Conservation (phyloP, 1,284 basidiomycete genomes). For the Boletus smithii region DNA sequence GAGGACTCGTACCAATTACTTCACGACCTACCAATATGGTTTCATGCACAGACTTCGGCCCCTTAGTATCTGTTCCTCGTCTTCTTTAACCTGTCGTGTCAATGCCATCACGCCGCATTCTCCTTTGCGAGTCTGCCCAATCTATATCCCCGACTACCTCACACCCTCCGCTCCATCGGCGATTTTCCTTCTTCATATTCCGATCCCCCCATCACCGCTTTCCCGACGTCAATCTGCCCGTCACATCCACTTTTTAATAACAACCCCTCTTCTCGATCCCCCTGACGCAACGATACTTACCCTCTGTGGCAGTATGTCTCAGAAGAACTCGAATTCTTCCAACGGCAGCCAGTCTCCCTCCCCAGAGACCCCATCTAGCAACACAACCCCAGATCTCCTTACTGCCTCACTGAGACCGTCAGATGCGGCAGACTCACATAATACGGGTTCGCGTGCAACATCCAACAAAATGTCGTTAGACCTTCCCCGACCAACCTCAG, state of each 20-base stretch:
- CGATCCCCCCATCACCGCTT: slow-evolving; percentile 27
- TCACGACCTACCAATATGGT: slow-evolving; percentile 32
- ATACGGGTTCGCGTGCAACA: slow-evolving; percentile 40
- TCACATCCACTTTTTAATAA: slow-evolving; percentile 26
- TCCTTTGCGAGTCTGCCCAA: slow-evolving; percentile 28
- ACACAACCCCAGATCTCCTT: slow-evolving; percentile 42
- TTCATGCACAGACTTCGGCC: slow-evolving; percentile 34
- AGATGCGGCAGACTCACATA: slow-evolving; percentile 42
- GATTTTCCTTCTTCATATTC: slow-evolving; percentile 26
- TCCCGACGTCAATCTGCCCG: slow-evolving; percentile 20
- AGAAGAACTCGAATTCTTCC: slow-evolving; percentile 30
- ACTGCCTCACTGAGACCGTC: slow-evolving; percentile 35
- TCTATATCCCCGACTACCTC: slow-evolving; percentile 32
- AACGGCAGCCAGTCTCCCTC: slow-evolving; percentile 47
- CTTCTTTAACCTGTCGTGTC: slow-evolving; percentile 32
- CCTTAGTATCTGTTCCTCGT: slow-evolving; percentile 26
- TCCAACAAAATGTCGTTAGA: slow-evolving; percentile 50
- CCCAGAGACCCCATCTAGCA: slow-evolving; percentile 37
- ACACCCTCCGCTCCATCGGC: slow-evolving; percentile 19
- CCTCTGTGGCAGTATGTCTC: slow-evolving; percentile 21
- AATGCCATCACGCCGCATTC: slow-evolving; percentile 35
- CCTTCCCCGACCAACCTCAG: slow-evolving; percentile 49
- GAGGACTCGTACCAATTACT: slow-evolving; percentile 31
- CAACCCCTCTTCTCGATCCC: slow-evolving; percentile 12
- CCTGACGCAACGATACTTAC: slow-evolving; percentile 18